Evolutionary conservation across 768 basidiomycete species (phyloP), one percentile per base, ranked within the genome.

Genomic region (Calocybe gangraenosa): DNA sequence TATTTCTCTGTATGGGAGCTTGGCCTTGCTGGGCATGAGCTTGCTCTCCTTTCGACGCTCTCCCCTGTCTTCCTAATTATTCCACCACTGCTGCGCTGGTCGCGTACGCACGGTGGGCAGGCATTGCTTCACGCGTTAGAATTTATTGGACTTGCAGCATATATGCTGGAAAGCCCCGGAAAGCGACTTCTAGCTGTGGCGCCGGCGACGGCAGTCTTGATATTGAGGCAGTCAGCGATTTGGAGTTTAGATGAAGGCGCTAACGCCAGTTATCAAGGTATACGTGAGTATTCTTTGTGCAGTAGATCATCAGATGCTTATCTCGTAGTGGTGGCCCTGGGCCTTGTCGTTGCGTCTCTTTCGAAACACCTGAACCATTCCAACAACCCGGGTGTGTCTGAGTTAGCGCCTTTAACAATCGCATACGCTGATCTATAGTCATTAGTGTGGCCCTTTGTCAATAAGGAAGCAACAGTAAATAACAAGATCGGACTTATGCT

Each of bases 1-100:
- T 94, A 93, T 65, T 94, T 91, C 67, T 92, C 88, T 19, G 81
- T 95, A 15, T 93, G 92, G 92, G 77, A 90, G 58, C 81, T 93
- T 14, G 89, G 86, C 20, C 73, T 94, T 22, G 80, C 87, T 9
- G 92, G 92, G 3, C 78, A 84, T 28, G 92, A 95, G 58, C 70
- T 89, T 13, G 77, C 90, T 0, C 65, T 91, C 2, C 67, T 93
- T 7, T 74, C 78, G 7, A 79, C 81, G 7, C 74, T 94, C 20
- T 81, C 91, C 0, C 88, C 90, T 0, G 50, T 75, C 4, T 57
- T 90, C 11, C 72, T 93, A 10, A 67, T 74, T 0, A 61, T 76
- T 33, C 54, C 69, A 1, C 59, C 69, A 1, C 33, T 84, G 20
- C 64, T 69, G 25, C 58, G 62, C 3, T 76, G 76, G 65, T 69